Base-by-base conservation (phyloP, 2,329 filamentous ascomycete species). In the Penicillium sp. region DNA sequence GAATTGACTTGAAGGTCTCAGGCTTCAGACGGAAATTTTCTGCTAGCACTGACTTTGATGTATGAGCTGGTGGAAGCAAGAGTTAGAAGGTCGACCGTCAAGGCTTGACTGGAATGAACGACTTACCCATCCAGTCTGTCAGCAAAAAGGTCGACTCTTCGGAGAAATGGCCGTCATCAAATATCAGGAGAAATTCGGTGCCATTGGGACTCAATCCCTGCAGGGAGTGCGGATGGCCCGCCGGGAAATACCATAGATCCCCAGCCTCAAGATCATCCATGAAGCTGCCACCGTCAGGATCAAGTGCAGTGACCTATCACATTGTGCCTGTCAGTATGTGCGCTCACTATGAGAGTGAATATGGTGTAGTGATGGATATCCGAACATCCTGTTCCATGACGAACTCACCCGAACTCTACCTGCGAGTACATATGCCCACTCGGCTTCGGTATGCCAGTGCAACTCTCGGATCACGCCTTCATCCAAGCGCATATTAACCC, bases 381-480 rank as follows among this genome's bases (percentile, higher is more conserved):
- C 25, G 25, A 28, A 28, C 25, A 28, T 6, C 25, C 25, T 28
- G 6, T 28, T 28, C 5, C 25, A 28, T 28, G 31, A 17, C n/a
- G 5, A 45, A 37, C 55, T 41, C 5, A 57, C 84, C 55, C 90
- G 86, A 20, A 90, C 88, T 59, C 83, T 82, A 53, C 90, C 90
- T 58, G 88, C 85, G 0, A 92, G 83, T 2, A 92, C 86, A 63
- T 89, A 91, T 0, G 88, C 88, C 89, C 90, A 92, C 70, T 92
- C 90, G 39, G 88, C 89, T 72, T 91, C 88, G 67, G 90, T 90
- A 79, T 92, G 90, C 90, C 90, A 92, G 71, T 92, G 90, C 8
- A 92, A 81, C 73, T 92, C 90, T 31, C 90, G 87, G 66, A 90
- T 90, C 35, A 88, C 89, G 38, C 89, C 88, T 63, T 85, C 78